Base-by-base conservation (phyloP, 2,329 filamentous ascomycete genomes). In the Endoconidiophora laricicola region DNA sequence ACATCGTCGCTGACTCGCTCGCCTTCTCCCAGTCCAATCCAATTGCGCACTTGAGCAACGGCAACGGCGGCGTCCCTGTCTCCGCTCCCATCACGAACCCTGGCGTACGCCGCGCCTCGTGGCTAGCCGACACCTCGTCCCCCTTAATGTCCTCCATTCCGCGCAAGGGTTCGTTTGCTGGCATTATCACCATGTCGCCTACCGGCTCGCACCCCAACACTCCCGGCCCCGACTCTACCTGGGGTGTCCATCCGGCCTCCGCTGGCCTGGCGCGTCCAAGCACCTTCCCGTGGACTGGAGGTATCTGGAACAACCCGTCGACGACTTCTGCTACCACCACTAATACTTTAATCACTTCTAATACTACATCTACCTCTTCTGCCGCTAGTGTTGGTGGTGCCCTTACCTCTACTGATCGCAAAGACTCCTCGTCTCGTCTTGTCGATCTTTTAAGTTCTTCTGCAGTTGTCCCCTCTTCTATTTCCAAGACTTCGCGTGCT, bases 81-180 rank as follows among this genome's bases (percentile, higher is more conserved):
- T 58, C 61, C 62, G 53, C 60, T 63, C 50, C 74, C 69, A 57
- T 73, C 67, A 46, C 72, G 66, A 46, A 84, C n/a, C 44, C 80
- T 58, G 76, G 82, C 44, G 74, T 73, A 23, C 78, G 85, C 50
- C 78, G 86, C 55, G 75, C 83, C 43, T 93, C 86, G 38, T 94
- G 87, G 85, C 67, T 94, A 53, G 90, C 87, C 60, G 88, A 94
- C 58, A 82, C 85, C 2, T 74, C 75, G 6, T 83, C 82, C 54
- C 65, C 71, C 10, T 61, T 78, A 37, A 49, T 50, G 42, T 50
- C 43, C 42, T 68, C 71, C 47, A 73, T 78, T 50, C 76, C 79
- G 49, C 75, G 86, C 47, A 87, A 91, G 63, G 76, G 76, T 38
- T 91, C 88, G 0, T 78, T 93, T 58, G 79, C 78, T 45, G 81